Base-by-base conservation (phyloP, 2,329 filamentous ascomycete genomes). In the Dothiorella sarmentorum region DNA sequence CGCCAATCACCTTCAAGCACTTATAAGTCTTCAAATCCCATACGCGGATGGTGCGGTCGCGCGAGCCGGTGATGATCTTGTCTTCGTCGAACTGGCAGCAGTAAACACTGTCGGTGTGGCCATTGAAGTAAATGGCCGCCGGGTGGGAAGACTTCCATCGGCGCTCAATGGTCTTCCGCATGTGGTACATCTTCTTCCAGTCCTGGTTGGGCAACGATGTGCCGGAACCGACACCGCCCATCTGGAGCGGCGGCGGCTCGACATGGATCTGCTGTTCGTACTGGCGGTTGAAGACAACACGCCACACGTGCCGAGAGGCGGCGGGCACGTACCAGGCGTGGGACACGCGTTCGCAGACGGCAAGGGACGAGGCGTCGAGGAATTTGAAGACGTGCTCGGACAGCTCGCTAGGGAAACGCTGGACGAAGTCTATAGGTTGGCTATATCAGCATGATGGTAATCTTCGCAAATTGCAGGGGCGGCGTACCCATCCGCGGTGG, bases 31-130 rank as follows among this genome's bases (percentile, higher is more conserved):
- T 87, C 78, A 96, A 89, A 73, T 97, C 91, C 94, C 94, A 99
- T 29, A 99, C 85, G 52, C 94, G 89, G 65, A 99, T 94, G 0
- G 94, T 97, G 71, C 90, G 90, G 75, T 99, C 94, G 62, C 94
- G 87, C 9, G 93, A 97, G 26, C 94, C 94, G 2, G 94, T 97
- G 64, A 99, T 92, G 69, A 97, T 96, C 75, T 97, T 99, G 70
- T 89, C 82, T 87, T 97, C 93, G 72, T 99, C 94, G 71, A 97
- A 99, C 70, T 99, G 94, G 59, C 96, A 84, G 73, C 94, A 99
- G 76, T 99, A 99, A 59, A 99, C 95, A 64, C 91, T 97, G 72
- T 99, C 94, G 24, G 87, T 86, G 71, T 99, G 94, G 2, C 94
- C 94, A 67, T 94, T 91, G 20, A 99, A 82, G 72, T 97, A 97